Base-by-base conservation (phyloP, 1,139 yeast genomes). In the Nematodospora anomalae region DNA sequence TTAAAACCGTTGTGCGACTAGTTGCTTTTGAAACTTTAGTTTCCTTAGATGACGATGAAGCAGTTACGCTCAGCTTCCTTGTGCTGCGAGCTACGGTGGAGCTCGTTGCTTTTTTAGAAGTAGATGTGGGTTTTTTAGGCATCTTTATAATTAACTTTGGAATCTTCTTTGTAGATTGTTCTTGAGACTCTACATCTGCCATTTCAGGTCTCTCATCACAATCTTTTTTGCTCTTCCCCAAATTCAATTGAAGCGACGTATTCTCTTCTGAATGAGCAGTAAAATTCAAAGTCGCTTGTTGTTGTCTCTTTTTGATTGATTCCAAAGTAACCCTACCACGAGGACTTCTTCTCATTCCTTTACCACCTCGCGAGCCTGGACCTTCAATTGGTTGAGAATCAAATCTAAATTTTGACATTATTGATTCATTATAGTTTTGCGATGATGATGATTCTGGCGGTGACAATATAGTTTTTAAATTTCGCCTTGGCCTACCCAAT, bases 341-440 rank as follows among this genome's bases (percentile, higher is more conserved):
- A 10, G 63, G 60, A 4, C 44, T 39, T 25, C 51, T 47, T 28
- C 53, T 39, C 1, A 44, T 43, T 2, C 52, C 52, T 35, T 55
- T 58, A 1, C 74, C 75, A 3, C 75, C 75, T 9, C 74, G 52
- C 3, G 74, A 67, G 1, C 75, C 75, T 0, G 74, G 72, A 0
- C 75, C 75, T 38, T 58, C 66, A 1, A 69, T 48, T 1, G 75
- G 75, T 22, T 53, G 50, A 15, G 54, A 47, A 44, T 69, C 73
- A 11, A 68, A 52, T 15, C 74, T 45, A 38, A 69, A 68, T 44
- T 58, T 58, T 33, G 71, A 59, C 24, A 65, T 47, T 20, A 62
- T 53, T 8, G 73, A 53, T 34, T 62, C 60, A 25, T 56, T 59
- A 35, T 54, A 52, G 45, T 68, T 68, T 35, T 57, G 51, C 6